phyloP scores from a whole-genome alignment of 2,329 filamentous ascomycete genomes.

The Cladophialophora bantiana region DNA sequence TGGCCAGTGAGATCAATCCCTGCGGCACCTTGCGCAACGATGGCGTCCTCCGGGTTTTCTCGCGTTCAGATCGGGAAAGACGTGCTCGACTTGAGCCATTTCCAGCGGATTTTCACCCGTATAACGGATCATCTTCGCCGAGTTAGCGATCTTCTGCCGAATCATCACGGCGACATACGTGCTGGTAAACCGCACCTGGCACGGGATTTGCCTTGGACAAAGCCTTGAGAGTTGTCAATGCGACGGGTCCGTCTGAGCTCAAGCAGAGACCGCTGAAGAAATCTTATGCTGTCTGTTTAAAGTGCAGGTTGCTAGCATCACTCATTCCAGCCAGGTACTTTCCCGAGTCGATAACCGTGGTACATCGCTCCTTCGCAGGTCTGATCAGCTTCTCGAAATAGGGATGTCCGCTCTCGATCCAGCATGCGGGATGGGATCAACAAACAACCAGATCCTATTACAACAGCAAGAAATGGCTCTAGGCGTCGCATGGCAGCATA shows the following conservation, averaged over 20 bases:
- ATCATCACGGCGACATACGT: neutral
- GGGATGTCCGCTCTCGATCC: neutral
- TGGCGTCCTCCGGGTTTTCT: neutral
- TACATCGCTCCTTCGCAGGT: slow-evolving; percentile 2
- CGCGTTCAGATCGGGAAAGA: neutral
- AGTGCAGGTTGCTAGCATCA: neutral
- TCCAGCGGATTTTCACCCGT: neutral
- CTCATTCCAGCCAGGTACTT: slow-evolving; percentile 4
- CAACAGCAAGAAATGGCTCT: neutral
- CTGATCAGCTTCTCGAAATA: neutral
- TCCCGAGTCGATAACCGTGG: neutral
- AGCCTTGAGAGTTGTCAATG: neutral
- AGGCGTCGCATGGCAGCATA: neutral
- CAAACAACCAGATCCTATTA: neutral
- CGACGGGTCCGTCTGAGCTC: neutral
- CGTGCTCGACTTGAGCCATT: neutral
- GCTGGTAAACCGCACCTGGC: neutral
- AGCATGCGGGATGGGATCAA: neutral
- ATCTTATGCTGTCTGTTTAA: neutral
- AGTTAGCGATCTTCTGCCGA: neutral
- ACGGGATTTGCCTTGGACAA: neutral
- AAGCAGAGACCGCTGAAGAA: neutral
- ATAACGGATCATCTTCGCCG: neutral
- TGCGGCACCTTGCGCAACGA: neutral
- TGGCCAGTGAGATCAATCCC: neutral